Conservation (phyloP, 495 filamentous ascomycete species). For the Hypoxylon crocopeplum region DNA sequence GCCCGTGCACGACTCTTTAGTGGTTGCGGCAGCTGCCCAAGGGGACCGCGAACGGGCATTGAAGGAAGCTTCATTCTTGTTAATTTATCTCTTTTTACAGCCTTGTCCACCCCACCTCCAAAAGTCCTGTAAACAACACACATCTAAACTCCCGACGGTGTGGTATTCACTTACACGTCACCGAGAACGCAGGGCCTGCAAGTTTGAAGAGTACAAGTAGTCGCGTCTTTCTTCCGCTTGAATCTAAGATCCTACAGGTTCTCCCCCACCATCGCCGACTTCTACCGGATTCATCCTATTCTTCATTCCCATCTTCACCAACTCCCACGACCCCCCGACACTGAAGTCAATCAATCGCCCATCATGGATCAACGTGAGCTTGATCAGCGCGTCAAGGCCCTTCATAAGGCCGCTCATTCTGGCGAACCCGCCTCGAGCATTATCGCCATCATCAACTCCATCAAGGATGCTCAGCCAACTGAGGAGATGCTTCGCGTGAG, state of each 20-base stretch:
- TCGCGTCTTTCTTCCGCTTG: no score
- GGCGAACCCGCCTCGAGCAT: constrained; percentile 71
- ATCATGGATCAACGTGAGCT: constrained; percentile 85
- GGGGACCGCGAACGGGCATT: constrained; percentile 28
- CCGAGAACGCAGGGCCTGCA: no score
- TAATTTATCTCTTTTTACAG: constrained; percentile 16
- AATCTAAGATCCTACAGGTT: no score
- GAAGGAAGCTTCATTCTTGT: constrained; percentile 19
- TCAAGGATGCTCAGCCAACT: constrained; percentile 81
- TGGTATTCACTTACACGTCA: no score
- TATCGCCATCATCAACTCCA: constrained; percentile 71
- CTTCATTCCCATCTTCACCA: not conserved
- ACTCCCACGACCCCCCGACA: not conserved
- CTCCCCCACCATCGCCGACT: no score
- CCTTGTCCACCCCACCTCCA: constrained; percentile 9
- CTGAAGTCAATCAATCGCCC: not conserved
- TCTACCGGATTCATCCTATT: no score
- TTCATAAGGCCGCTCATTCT: constrained; percentile 76
- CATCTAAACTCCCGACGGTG: no score
- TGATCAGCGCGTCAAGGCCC: constrained; percentile 69
- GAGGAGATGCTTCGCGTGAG: constrained; percentile 82
- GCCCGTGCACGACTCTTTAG: constrained; percentile 14
- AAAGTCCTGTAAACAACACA: no score
- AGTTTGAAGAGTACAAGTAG: no score
- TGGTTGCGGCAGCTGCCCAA: constrained; percentile 27